Evolutionary conservation across 495 filamentous ascomycete species (phyloP), one percentile per base, ranked within the genome.

Genomic region (Lophiotrema nucula): DNA sequence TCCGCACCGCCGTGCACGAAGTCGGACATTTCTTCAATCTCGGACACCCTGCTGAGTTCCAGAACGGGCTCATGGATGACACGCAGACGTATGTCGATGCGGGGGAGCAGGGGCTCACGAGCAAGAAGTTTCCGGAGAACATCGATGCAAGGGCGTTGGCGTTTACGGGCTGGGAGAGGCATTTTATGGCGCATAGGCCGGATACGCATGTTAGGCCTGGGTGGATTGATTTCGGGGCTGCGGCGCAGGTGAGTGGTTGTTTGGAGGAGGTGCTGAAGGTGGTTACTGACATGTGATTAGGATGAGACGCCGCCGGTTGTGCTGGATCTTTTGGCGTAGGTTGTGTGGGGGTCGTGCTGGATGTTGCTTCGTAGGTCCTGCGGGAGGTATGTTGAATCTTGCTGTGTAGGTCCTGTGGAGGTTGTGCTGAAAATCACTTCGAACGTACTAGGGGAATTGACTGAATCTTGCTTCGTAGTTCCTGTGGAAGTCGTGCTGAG

Each of bases 21-120:
- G 54, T 58, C n/a, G 54, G 54, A 1, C 54, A 58, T 27, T 25
- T 58, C 28, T 58, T 58, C 45, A 49, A 49, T 18, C 21, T 58
- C 22, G 4, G 5, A 35, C 54, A 58, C 33, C 54, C 54, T 33
- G 16, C 2, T 2, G 42, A 47, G 1, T 58, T 58, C 22, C n/a
- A 5, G n/a, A 19, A 33, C 11, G 46, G 33, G 23, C 13, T 58
- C 6, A 58, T 58, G 54, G 31, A 35, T 15, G 54, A 58, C 44
- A 49, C 54, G 46, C 23, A 41, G 16, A 58, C 6, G 18, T 58
- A 42, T 58, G 54, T 44, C 1, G 6, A 19, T 2, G 54, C 35
- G 19, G 42, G 53, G 8, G 21, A 31, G 18, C 16, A 38, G 16
- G 54, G 54, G 4, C 1, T 13, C 1, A 50, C 45, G 22, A 15